Percentiles rank a stretch among this genome's conserved stretches.
Evolutionary conservation across 495 filamentous ascomycete genomes (phyloP).

Genomic region (Opeltia flavorubescens): DNA sequence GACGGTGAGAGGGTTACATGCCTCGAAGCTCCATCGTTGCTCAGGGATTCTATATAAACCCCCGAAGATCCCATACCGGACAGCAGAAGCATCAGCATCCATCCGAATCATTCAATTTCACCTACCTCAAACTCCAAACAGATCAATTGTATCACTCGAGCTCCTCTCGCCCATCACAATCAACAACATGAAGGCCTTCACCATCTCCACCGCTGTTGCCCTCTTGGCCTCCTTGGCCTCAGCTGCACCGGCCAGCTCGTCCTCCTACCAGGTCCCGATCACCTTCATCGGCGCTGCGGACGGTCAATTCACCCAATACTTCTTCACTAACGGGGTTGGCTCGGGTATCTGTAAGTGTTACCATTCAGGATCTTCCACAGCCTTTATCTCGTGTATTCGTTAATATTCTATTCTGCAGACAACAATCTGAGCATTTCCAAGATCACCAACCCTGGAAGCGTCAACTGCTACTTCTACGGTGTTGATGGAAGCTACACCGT

Average conservation of each 20-base stretch:
- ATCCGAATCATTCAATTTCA: too few species aligned
- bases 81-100: too few species aligned
- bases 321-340: not conserved
- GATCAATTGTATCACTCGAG: too few species aligned
- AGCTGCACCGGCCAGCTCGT: conserved; percentile 3
- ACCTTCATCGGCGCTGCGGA: conserved; percentile 4
- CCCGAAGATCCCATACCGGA: too few species aligned
- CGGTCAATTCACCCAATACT: conserved; percentile 1
- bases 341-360: conserved; percentile 3
- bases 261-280: conserved; percentile 4
- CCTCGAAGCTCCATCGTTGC: too few species aligned
- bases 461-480: conserved; percentile 16
- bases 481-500: conserved; percentile 16
- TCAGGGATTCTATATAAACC: too few species aligned
- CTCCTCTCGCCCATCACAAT: too few species aligned
- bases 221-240: conserved; percentile 1
- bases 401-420: not conserved
- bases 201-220: conserved; percentile 13
- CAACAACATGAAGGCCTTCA: conserved; percentile 13
- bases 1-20: too few species aligned
- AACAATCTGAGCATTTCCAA: conserved; percentile 13
- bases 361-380: not conserved
- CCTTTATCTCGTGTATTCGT: not conserved
- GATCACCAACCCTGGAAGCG: conserved; percentile 2
- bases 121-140: too few species aligned